Conservation (phyloP, 2,329 filamentous ascomycete species). For the Ambrosiella xylebori region DNA sequence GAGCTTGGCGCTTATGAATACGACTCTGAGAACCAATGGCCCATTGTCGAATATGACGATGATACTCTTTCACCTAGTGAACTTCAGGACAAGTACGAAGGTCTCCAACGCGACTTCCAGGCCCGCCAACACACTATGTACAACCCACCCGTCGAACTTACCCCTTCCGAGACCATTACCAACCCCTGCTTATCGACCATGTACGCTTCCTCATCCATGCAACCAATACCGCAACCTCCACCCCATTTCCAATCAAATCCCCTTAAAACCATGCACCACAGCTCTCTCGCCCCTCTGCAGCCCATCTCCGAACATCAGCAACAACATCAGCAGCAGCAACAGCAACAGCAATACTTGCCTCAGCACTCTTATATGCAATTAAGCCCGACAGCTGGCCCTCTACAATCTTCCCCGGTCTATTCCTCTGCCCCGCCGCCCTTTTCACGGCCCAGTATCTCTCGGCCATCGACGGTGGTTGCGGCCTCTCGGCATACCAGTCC, state of each 20-base stretch:
- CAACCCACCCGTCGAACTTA: background rate
- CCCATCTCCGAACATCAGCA: background rate
- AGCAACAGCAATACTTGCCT: no score
- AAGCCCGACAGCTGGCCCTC: no score
- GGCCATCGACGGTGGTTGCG: background rate
- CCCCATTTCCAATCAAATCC: no score
- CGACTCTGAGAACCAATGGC: slow-evolving; percentile 6
- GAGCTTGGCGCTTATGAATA: slow-evolving; percentile 2
- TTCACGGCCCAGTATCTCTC: background rate
- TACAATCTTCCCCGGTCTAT: background rate
- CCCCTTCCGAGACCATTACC: background rate
- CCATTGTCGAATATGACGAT: slow-evolving; percentile 5
- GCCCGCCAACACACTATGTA: background rate
- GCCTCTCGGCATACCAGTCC: background rate
- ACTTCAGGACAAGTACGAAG: background rate
- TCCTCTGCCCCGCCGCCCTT: background rate
- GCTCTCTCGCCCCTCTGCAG: background rate
- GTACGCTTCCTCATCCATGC: background rate
- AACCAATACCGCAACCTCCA: background rate
- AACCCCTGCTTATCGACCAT: background rate
- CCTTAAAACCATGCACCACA: background rate
- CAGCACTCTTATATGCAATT: no score
- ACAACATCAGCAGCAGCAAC: no score
- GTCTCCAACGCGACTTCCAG: background rate
- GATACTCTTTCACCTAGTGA: slow-evolving; percentile 1